Conservation (phyloP, 23 red algal genomes). For the Cyanidium caldarium region DNA sequence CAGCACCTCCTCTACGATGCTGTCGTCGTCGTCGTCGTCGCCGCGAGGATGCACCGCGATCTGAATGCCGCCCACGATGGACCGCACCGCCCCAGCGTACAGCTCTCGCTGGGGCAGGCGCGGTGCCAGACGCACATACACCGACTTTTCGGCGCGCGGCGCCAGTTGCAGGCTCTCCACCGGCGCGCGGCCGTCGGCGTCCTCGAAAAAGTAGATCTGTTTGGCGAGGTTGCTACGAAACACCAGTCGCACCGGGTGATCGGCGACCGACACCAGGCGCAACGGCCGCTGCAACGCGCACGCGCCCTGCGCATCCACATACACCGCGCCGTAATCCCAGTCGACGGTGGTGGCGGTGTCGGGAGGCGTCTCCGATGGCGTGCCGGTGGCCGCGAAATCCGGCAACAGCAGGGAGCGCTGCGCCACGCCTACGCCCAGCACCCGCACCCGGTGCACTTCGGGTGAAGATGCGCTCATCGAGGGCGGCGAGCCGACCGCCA, state of each 20-base stretch:
- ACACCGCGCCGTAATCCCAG: not conserved
- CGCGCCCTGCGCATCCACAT: not conserved
- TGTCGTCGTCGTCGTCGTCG: not conserved
- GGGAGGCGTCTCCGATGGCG: not conserved
- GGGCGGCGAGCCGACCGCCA: not conserved
- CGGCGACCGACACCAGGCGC: not conserved
- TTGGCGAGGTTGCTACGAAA: conserved; percentile 5
- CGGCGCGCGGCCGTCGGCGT: not conserved
- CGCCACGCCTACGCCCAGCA: not conserved
- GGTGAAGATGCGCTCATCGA: not conserved
- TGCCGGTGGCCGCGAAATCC: not conserved
- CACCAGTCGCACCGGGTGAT: not conserved
- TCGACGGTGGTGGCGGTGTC: not conserved
- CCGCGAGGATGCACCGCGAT: not conserved
- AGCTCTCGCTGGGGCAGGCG: conserved; percentile 1
- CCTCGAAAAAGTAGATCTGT: conserved; percentile 14
- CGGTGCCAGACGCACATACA: conserved; percentile 14
- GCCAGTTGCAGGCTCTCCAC: not conserved
- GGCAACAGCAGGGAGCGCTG: not conserved
- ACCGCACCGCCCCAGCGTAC: not conserved
- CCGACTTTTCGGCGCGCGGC: not conserved
- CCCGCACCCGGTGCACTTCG: not conserved
- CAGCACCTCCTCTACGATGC: not conserved
- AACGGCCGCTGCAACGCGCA: not conserved
- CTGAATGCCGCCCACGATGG: conserved; percentile 13